Percentiles rank a stretch among this genome's conserved stretches.
These are phyloP conservation scores for Ophiocordyceps camponoti-leonardi DNA, from an alignment of 2,329 filamentous ascomycete species.

Conservation along the genomic window DNA sequence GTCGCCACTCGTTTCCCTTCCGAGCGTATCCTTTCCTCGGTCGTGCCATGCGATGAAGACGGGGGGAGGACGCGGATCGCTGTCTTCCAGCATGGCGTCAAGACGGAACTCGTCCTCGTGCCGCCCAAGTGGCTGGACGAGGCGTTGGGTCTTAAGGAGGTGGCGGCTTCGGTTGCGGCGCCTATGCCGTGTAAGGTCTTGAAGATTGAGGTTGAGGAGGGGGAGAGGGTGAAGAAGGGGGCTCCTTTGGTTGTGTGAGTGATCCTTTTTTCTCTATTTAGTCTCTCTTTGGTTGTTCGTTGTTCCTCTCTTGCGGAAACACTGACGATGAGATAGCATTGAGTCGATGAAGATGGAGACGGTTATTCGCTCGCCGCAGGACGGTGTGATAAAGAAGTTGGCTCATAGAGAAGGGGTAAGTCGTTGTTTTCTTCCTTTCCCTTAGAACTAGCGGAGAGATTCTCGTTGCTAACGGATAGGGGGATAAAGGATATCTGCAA, in stretches of 20 bases:
- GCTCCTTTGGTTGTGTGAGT: conserved; percentile 67
- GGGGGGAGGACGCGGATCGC: conserved; percentile 45
- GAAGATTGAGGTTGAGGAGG: conserved; percentile 71
- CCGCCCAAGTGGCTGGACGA: conserved; percentile 71
- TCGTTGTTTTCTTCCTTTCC: neutral
- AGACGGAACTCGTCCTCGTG: conserved; percentile 39
- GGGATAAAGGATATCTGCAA: conserved; percentile 62
- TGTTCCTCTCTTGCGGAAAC: neutral
- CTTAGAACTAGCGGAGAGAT: neutral
- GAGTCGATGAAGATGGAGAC: conserved; percentile 90
- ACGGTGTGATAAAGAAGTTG: conserved; percentile 53
- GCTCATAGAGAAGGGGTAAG: conserved; percentile 60
- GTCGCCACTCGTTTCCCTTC: conserved; percentile 53
- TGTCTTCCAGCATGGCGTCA: conserved; percentile 55
- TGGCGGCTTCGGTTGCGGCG: conserved; percentile 65
- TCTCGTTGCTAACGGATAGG: conserved; percentile 1
- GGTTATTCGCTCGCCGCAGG: conserved; percentile 60
- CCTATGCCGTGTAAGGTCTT: conserved; percentile 98
- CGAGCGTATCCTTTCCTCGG: conserved; percentile 61
- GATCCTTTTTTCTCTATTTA: neutral
- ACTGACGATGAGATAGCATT: conserved; percentile 29
- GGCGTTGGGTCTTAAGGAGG: conserved; percentile 68
- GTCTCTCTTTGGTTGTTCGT: no score
- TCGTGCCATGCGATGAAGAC: conserved; percentile 41
- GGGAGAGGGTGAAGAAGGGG: conserved; percentile 69